Conservation (phyloP, 2,329 filamentous ascomycete genomes). For the Phyllosticta citriasiana region DNA sequence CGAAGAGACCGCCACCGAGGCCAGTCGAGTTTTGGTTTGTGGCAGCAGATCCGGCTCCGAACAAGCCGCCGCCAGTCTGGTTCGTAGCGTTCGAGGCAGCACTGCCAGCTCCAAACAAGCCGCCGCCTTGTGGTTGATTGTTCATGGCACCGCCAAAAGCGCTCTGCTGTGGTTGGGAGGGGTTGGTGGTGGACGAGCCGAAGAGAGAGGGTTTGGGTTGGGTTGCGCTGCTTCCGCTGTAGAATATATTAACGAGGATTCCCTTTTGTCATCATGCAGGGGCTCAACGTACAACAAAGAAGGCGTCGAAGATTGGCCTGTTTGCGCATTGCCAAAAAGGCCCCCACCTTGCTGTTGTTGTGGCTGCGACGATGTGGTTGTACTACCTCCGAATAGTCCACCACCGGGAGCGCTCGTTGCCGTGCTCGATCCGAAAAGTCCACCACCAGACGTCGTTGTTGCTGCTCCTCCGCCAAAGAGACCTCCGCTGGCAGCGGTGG, state of each 20-base stretch:
- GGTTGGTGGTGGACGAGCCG: conserved; percentile 17
- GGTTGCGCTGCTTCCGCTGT: conserved; percentile 24
- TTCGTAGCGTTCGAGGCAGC: not conserved
- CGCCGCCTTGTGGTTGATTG: conserved; percentile 15
- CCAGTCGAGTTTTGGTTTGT: not conserved
- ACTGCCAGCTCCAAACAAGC: conserved; percentile 1
- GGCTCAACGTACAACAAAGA: conserved; percentile 27
- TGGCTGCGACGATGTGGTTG: conserved; percentile 12
- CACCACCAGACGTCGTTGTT: conserved; percentile 11
- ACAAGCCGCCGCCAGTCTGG: conserved; percentile 13
- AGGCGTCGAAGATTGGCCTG: conserved; percentile 19
- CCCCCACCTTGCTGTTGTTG: conserved; percentile 21
- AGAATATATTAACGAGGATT: conserved; percentile 19
- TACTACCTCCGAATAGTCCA: conserved; percentile 16
- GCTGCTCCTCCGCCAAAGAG: conserved; percentile 27
- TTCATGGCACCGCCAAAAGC: conserved; percentile 23
- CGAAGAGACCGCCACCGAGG: not conserved
- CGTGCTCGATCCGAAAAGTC: not conserved
- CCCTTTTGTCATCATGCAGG: conserved; percentile 23
- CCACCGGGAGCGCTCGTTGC: conserved; percentile 5
- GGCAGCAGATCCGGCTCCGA: conserved; percentile 33
- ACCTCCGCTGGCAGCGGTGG: conserved; percentile 16
- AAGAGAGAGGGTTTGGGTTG: conserved; percentile 25
- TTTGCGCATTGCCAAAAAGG: conserved; percentile 21
- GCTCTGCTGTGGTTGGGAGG: conserved; percentile 18